A percentile compares a stretch with the other conserved stretches of the same genome.
These are phyloP conservation scores for Fusarium begoniae DNA, from an alignment of 2,329 filamentous ascomycete species.

Conservation along the genomic window DNA sequence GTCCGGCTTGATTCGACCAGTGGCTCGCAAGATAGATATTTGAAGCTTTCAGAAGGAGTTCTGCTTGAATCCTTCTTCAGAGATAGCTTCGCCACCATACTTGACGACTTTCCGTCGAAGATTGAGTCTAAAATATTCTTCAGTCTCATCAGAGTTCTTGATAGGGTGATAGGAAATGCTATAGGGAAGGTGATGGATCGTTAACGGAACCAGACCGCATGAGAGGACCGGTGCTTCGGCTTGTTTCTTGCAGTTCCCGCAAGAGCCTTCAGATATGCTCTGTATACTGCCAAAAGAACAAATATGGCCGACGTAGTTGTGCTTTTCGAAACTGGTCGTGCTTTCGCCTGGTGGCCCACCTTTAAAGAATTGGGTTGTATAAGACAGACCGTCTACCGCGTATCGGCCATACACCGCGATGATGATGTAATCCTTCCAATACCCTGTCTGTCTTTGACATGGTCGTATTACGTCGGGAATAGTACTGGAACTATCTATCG, in stretches of 20 bases:
- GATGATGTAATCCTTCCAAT: not conserved
- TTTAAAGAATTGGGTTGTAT: not conserved
- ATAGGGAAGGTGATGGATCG: not conserved
- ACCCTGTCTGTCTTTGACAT: no score
- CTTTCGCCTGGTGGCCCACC: not conserved
- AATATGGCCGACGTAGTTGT: not conserved
- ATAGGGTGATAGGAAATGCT: not conserved
- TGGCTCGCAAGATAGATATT: not conserved
- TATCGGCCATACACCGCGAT: not conserved
- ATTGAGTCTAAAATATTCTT: not conserved
- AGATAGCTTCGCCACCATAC: not conserved
- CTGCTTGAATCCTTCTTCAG: not conserved
- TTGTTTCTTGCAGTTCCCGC: not conserved
- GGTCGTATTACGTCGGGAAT: no score
- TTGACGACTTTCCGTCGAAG: not conserved
- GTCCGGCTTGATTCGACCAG: not conserved
- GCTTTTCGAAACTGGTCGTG: not conserved
- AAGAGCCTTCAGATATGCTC: not conserved
- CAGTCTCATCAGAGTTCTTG: accelerated
- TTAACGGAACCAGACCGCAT: not conserved
- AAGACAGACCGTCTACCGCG: not conserved
- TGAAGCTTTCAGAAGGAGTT: not conserved
- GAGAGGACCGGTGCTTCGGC: not conserved
- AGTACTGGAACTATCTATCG: no score
- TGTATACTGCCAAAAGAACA: not conserved